Conservation (phyloP, 2,329 filamentous ascomycete species). For the Calonectria pseudoreteaudii region DNA sequence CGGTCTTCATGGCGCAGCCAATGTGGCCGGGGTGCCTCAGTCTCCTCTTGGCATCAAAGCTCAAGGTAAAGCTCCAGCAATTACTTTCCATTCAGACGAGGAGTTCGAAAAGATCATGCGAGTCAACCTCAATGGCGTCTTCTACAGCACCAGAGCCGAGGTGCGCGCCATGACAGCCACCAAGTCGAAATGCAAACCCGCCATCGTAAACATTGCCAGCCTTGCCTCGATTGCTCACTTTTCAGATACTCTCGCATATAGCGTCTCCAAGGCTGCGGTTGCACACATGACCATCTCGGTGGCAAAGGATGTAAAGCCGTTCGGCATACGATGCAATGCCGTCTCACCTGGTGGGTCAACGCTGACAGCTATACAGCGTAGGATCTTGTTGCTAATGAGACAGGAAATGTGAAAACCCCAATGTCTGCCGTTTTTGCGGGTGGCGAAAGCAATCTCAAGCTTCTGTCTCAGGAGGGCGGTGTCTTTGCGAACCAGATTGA, state of each 20-base stretch:
- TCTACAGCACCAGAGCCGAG: neutral
- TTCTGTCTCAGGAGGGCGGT: neutral
- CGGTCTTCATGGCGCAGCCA: neutral
- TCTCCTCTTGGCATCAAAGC: neutral
- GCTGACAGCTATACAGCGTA: no score
- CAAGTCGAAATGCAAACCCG: neutral
- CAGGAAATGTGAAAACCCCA: neutral
- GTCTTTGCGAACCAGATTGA: neutral
- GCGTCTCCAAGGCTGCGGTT: neutral
- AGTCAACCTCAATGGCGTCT: neutral
- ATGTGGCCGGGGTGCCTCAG: neutral
- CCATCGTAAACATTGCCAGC: neutral
- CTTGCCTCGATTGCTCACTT: neutral
- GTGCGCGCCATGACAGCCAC: neutral
- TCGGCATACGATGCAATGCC: constrained; percentile 1
- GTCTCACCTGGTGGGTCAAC: neutral
- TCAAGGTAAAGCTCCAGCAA: neutral
- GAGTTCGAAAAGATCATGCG: neutral
- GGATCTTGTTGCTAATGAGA: neutral
- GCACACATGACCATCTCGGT: neutral
- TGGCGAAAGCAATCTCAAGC: neutral
- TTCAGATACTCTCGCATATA: neutral
- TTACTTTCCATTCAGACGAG: neutral
- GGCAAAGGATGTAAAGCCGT: neutral
- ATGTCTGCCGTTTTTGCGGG: neutral